Evolutionary conservation across 1,284 basidiomycete genomes (phyloP), one percentile per base, ranked within the genome.

Genomic region (Polyporus tsugae): DNA sequence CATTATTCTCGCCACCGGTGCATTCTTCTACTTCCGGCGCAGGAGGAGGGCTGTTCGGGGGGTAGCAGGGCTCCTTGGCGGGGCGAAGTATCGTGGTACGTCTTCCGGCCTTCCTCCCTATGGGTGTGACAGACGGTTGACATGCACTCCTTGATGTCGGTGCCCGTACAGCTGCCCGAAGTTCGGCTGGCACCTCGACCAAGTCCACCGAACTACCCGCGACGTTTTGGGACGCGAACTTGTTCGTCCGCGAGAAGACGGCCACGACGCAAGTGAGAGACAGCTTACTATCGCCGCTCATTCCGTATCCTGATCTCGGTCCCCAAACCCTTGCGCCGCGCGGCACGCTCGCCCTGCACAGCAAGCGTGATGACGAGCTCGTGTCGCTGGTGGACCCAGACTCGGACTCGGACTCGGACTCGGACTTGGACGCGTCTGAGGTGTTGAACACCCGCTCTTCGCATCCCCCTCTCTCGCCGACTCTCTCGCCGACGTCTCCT

Each of bases 231-330:
- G 5, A 58, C 55, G 55, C 55, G 19, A 58, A 58, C 55, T 7
- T 58, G 35, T 58, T 58, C 55, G 55, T 58, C 17, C 55, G 55
- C 17, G 55, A 35, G 36, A 35, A 38, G 36, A 6, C 35, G 35
- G 19, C 55, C 33, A 38, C 55, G 19, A 19, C 55, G 55, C 55
- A 58, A 58, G 55, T 58, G 55, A 58, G 33, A 58, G 55, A 58
- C 35, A 58, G 55, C 55, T 58, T 58, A 22, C 33, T 38, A 35
- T n/a, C 55, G 35, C 35, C 35, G 35, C 55, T 58, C 55, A n/a
- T 38, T n/a, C 19, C 55, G 17, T 10, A 19, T 38, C 19, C 55
- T 58, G 55, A 38, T 58, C 55, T 58, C 19, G 19, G 33, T 36
- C 19, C 25, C n/a, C 10, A 4, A 22, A 13, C 46, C 19, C 19